Base-by-base conservation (phyloP, 2,329 filamentous ascomycete genomes). In the Pseudonectria foliicola region DNA sequence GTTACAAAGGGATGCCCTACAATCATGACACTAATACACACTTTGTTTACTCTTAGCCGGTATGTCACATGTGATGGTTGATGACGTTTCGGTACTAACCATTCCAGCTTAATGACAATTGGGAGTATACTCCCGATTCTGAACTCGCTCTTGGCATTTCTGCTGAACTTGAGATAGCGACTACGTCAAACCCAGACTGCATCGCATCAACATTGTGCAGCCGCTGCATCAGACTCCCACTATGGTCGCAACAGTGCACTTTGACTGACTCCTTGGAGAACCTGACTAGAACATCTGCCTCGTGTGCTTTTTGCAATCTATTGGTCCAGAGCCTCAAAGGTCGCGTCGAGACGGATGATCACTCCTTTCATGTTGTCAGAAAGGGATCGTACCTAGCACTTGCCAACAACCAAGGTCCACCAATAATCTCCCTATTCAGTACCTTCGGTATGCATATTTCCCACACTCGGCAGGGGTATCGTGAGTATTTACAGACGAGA, bases 281-380 rank as follows among this genome's bases (percentile, higher is more conserved):
- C 16, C 34, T 36, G 13, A 13, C 26, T 24, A 24, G 10, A 5
- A 31, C 28, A 16, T 25, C 28, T 12, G 24, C 31, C n/a, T 13
- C 15, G 12, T 36, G 34, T 13, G 7, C 18, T n/a, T 29, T 36
- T 31, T 36, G 34, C 8, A 24, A 28, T 11, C 34, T 36, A 27
- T 15, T 36, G 15, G 23, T 13, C 7, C n/a, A 28, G 29, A 27
- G 34, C 25, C 27, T 32, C 18, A 12, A 23, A 32, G 29, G n/a
- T 25, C 34, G 25, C 10, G 15, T 15, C 7, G 10, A 23, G 15
- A 24, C 34, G 13, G 29, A n/a, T 10, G 18, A 12, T 13, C 12
- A 26, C 5, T 6, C 15, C 12, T 7, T 38, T 25, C 25, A 27
- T 16, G 34, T 38, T 10, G 13, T 25, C 8, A 31, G 31, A 7